Conservation (phyloP, 768 basidiomycete species). For the Agaricus blazei region DNA sequence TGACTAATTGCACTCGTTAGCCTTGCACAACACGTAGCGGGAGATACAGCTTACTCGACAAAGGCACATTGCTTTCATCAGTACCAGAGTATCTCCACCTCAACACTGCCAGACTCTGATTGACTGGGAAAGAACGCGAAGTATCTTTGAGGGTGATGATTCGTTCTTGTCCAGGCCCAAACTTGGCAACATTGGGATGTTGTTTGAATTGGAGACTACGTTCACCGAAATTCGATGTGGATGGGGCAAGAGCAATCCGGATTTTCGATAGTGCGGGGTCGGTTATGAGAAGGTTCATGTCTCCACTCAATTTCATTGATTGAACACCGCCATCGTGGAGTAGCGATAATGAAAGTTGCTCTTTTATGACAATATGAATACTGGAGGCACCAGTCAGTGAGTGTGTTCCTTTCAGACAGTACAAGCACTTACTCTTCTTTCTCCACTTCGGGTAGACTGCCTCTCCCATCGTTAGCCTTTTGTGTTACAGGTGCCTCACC, state of each 20-base stretch:
- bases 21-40: not conserved
- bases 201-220: constrained; percentile 90
- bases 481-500: constrained; percentile 41
- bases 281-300: constrained; percentile 86
- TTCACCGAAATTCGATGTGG: constrained; percentile 53
- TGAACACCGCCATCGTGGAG: constrained; percentile 89
- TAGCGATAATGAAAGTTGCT: constrained; percentile 74
- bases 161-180: constrained; percentile 56
- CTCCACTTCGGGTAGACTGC: constrained; percentile 70
- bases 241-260: constrained; percentile 56
- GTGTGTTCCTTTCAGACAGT: not conserved
- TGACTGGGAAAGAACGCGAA: constrained; percentile 79
- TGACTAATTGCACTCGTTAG: constrained; percentile 53
- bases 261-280: constrained; percentile 72
- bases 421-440: constrained; percentile 57
- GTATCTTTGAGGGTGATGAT: constrained; percentile 82
- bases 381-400: constrained; percentile 32
- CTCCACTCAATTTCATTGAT: constrained; percentile 88
- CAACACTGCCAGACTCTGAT: constrained; percentile 80
- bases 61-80: constrained; percentile 87
- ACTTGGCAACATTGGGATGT: constrained; percentile 92
- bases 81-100: constrained; percentile 90
- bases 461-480: constrained; percentile 40
- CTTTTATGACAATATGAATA: constrained; percentile 82
- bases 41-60: constrained; percentile 65